phyloP scores from a whole-genome alignment of 163 green algal genomes.

The Volvox carteri region DNA sequence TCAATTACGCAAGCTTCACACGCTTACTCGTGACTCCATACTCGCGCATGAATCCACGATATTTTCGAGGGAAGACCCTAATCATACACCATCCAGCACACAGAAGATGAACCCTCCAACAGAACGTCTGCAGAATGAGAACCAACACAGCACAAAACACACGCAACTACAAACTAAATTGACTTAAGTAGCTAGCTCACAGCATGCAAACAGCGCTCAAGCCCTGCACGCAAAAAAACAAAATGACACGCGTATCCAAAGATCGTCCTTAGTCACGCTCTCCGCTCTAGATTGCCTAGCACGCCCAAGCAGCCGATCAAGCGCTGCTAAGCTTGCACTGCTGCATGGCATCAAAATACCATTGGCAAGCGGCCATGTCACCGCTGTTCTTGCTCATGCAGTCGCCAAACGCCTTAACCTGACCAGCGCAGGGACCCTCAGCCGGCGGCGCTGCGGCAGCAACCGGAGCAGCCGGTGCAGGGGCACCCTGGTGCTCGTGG shows the following conservation, averaged over 20 bases:
- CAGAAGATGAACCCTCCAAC: too few species aligned
- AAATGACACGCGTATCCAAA: background rate
- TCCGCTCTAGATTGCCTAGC: background rate
- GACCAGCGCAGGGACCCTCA: constrained; percentile 84
- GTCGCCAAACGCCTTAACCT: constrained; percentile 95
- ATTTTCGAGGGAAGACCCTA: too few species aligned
- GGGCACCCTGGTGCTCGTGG: constrained; percentile 68
- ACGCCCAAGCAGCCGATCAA: background rate
- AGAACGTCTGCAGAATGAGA: too few species aligned
- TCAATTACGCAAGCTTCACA: too few species aligned
- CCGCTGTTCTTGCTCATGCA: constrained; percentile 91
- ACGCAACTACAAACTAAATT: too few species aligned
- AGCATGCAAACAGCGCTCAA: background rate
- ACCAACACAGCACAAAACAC: too few species aligned
- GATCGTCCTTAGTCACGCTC: background rate
- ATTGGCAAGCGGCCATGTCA: constrained; percentile 93
- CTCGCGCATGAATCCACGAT: too few species aligned
- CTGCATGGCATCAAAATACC: constrained; percentile 96
- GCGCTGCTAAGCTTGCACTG: constrained; percentile 78
- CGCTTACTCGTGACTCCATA: too few species aligned
- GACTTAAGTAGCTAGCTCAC: too few species aligned
- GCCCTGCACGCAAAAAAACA: background rate
- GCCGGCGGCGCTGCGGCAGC: constrained; percentile 18
- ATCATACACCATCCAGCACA: too few species aligned
- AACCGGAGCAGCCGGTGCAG: constrained; percentile 49